Evolutionary conservation across 768 basidiomycete genomes (phyloP), one percentile per base, ranked within the genome.

Genomic region (Lactarius deliciosus): DNA sequence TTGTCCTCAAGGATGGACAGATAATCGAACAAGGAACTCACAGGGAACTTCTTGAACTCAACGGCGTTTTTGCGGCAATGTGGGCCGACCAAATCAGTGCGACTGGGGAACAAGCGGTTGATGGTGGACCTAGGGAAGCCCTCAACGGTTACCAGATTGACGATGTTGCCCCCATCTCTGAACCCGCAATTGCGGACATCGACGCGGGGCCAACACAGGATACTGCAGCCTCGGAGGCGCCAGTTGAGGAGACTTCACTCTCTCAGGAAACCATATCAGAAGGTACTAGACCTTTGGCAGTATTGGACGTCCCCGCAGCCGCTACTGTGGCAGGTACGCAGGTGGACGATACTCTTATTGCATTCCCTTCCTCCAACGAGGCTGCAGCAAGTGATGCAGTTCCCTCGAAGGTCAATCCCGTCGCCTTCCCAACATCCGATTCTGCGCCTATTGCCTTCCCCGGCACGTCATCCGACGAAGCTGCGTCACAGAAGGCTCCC

Each of bases 1-100:
- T 96, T 60, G 94, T 97, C 30, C 85, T 98, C 66, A 91, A 91
- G 71, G 90, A 97, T 73, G 96, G 96, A 5, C 85, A 87, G 73
- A 89, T 98, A 55, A 81, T 90, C 45, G 96, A 98, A 76, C 84
- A 85, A 66, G 94, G 94, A 10, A 84, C 77, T 50, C 93, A 94
- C 76, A 85, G 83, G 65, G 92, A 95, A 68, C 81, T 97, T 38
- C 77, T 95, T 56, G 85, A 86, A 36, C 77, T 78, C 55, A 83
- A 89, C 70, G 91, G 91, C 60, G 73, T 86, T 45, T 95, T 94
- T 72, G 89, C 91, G 15, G 81, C 84, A 0, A 90, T 96, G 91
- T 97, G 95, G 94, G 87, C 90, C 0, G 86, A 92, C 74, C 91
- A 96, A 73, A 80, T 90, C 36, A 85, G 86, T 28, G 81, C 88